Conservation (phyloP, 441 rosid species). For the Gossypium lobatum region DNA sequence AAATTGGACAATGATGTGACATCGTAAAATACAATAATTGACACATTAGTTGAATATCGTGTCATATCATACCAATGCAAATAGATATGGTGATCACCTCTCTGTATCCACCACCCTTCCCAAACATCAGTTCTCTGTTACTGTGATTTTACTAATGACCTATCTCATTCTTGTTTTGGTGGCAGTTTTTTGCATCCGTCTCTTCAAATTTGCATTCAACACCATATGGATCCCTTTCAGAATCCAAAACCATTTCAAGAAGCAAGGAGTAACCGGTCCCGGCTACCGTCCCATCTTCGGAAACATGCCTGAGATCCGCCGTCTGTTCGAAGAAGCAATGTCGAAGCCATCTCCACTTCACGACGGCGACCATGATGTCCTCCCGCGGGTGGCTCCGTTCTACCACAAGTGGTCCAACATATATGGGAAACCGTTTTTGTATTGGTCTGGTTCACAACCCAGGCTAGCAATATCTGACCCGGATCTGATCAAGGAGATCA, state of each 20-base stretch:
- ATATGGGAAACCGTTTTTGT: conserved; percentile 51
- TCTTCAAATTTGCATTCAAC: not conserved
- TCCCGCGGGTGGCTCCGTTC: conserved; percentile 38
- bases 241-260: conserved; percentile 44
- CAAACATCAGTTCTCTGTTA: not conserved
- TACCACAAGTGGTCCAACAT: conserved; percentile 41
- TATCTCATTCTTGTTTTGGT: not conserved
- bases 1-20: too few relatives aligned
- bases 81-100: too few relatives aligned
- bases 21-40: too few relatives aligned
- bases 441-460: conserved; percentile 46
- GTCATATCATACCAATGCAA: too few relatives aligned
- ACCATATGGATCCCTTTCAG: conserved; percentile 41
- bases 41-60: too few relatives aligned
- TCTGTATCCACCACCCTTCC: too few relatives aligned
- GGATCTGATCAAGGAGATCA: conserved; percentile 45
- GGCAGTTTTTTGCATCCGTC: not conserved
- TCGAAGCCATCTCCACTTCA: conserved; percentile 28
- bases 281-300: conserved; percentile 42
- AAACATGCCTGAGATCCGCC: conserved; percentile 37
- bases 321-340: conserved; percentile 32
- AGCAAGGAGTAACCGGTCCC: conserved; percentile 44
- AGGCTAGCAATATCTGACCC: conserved; percentile 49
- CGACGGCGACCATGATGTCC: conserved; percentile 38
- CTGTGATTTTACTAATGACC: not conserved